Conservation (phyloP, 2,329 filamentous ascomycete genomes). For the Penicillium verrucosum region DNA sequence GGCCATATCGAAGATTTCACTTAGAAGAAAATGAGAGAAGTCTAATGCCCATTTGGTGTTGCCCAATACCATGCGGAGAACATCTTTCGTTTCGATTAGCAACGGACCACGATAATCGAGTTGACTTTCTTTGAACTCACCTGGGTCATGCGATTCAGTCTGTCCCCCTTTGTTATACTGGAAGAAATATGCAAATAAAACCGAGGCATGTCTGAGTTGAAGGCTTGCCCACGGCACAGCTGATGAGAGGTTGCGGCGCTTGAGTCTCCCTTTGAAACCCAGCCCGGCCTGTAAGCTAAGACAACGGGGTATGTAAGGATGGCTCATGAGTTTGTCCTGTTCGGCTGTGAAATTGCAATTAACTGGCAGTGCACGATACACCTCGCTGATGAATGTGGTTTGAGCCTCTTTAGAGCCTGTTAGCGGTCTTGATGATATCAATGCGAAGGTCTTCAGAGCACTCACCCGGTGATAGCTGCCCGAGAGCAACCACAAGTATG, state of each 20-base stretch:
- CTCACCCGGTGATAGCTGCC: slow-evolving; percentile 43
- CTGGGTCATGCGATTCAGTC: slow-evolving; percentile 54
- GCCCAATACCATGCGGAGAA: slow-evolving; percentile 68
- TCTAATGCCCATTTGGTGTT: slow-evolving; percentile 77
- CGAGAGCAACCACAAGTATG: slow-evolving; percentile 64
- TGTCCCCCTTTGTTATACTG: slow-evolving; percentile 59
- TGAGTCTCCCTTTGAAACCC: slow-evolving; percentile 65
- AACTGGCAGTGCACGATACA: slow-evolving; percentile 67
- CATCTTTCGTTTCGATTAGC: slow-evolving; percentile 50
- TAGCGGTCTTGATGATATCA: slow-evolving; percentile 30
- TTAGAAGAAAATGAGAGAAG: slow-evolving; percentile 55
- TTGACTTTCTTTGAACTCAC: slow-evolving; percentile 35
- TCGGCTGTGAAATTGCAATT: slow-evolving; percentile 81
- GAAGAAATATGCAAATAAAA: slow-evolving; percentile 62
- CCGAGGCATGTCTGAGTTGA: slow-evolving; percentile 67
- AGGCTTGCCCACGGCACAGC: slow-evolving; percentile 73
- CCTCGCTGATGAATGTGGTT: slow-evolving; percentile 61
- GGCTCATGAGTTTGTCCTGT: slow-evolving; percentile 69
- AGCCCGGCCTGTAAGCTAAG: slow-evolving; percentile 77
- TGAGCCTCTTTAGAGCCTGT: slow-evolving; percentile 51
- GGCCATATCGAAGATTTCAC: slow-evolving; percentile 50
- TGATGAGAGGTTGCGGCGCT: slow-evolving; percentile 62
- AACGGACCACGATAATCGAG: not conserved
- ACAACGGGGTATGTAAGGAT: slow-evolving; percentile 68
- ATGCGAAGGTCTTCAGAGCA: slow-evolving; percentile 33